Evolutionary conservation across 2,329 filamentous ascomycete species (phyloP), one percentile per base, ranked within the genome.

Genomic region (Plectosphaerella plurivora): DNA sequence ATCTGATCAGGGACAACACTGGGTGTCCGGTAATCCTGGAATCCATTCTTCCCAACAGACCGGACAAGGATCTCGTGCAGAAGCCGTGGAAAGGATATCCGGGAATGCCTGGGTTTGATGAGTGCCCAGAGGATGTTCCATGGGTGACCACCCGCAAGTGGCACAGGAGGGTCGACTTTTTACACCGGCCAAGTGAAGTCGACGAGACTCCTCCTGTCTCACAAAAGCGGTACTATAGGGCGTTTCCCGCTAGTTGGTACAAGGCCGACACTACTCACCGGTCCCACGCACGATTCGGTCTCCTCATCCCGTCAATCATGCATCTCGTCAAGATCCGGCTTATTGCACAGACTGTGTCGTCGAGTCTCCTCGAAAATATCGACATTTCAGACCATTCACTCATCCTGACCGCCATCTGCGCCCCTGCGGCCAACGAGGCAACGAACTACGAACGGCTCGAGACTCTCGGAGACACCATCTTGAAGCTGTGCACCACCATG

Each of bases 381-480:
- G 58, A 63, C 0, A 76, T 89, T 45, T 64, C 65, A 0, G 68
- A 84, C 55, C 57, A 78, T 3, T 65, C 68, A 0, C 70, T 85
- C 33, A 62, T 91, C 0, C 63, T 83, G 2, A 83, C 79, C 5
- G 91, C 92, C 1, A 86, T 95, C 48, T 88, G 81, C 49, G 75
- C 89, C 1, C 81, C 85, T 0, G 75, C 75, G 2, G 83, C 89
- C 0, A 63, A 68, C 3, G 83, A 85, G 47, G 65, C 71, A 1
- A 77, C 76, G 0, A 80, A 96, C 57, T 97, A 97, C 63, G 88
- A 97, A 61, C 77, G 88, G 3, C 73, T 96, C 0, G 94, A 97
- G 64, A 95, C 95, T 59, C 72, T 97, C 0, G 94, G 94, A 0
- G 93, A 97, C 61, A 84, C 84, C 0, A 75, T 96, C 2, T 75